Evolutionary conservation across 2,329 filamentous ascomycete genomes (phyloP), one percentile per base, ranked within the genome.

Genomic region (Anthostomella pinea): DNA sequence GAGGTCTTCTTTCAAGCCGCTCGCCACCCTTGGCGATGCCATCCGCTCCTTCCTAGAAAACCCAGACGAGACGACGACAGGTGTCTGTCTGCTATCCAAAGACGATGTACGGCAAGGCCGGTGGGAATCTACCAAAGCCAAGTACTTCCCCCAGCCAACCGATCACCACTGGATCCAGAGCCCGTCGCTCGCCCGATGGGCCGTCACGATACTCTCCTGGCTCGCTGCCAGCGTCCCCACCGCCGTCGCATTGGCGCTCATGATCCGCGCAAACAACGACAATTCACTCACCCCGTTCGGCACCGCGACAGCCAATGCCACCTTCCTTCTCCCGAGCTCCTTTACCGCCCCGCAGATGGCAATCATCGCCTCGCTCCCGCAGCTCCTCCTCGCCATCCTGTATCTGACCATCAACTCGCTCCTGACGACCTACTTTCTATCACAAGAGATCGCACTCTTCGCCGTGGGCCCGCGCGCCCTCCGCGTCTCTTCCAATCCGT

Each of bases 331-430:
- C 18, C 41, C 53, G 11, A 17, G 40, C 3, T 17, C 53, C 3
- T 20, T 48, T 9, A 48, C 57, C n/a, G 46, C 44, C 21, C 56
- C 46, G 38, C 60, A 38, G 18, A 43, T 35, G 46, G 51, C 41
- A 4, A 43, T 76, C 19, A 32, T 75, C n/a, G 58, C 65, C 8
- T 60, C 65, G 16, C 51, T 73, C 8, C 72, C 73, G 2, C 73
- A 77, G 8, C 53, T 76, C 4, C 63, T 74, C 14, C 56, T 75
- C 10, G 68, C 62, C 5, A 37, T 60, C 9, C 61, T 77, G 7
- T 77, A 76, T 53, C 55, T 77, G 20, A 51, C 64, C 8, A 59
- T 59, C 30, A 73, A 77, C 57, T 56, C 65, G 4, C 62, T 74
- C 15, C 53, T 77, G 10, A 69, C 69, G 2, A 56, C 64, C 3